Evolutionary conservation across 345 rosid species (phyloP), one percentile per base, ranked within the genome.

Genomic region (Schrenkiella parvula): DNA sequence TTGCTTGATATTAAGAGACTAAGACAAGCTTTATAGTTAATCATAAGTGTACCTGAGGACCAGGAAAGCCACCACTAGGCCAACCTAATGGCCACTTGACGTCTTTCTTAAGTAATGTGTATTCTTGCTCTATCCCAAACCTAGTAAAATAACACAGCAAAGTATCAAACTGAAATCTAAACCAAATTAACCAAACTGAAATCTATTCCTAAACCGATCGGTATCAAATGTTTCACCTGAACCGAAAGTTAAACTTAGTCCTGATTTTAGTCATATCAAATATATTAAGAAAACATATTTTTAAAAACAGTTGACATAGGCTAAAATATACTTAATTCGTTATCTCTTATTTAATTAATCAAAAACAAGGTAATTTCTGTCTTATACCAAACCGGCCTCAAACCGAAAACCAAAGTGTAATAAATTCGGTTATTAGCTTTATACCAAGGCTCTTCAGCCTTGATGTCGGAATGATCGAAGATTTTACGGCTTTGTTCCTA

Each of bases 51-150:
- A 89, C 97, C 97, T 95, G 97, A 67, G 96, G 97, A 73, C 96
- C 95, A 62, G 95, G 99, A 74, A 80, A 95, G 42, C 81, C 99
- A 80, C 99, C 99, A 66, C 87, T 86, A 52, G 97, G 99, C 99
- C 99, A 95, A 67, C 99, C 99, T 81, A 95, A 80, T 61, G 99
- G 99, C 97, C 99, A 95, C 69, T 81, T 85, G 34, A 89, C 85
- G 68, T 91, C 81, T 76, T 82, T 58, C 78, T 87, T 90, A 63
- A 95, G 83, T 55, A 95, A 84, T 70, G 97, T 91, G 84, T 95
- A 95, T 80, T 95, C 99, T 83, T 95, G 99, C 84, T 95, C 97
- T 68, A 91, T 95, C 57, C 99, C 97, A 74, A 43, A 95, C 99
- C 99, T 90, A 69, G 7, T 23, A 18, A n/a, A 18, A 55, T 2